A percentile compares a stretch with the other conserved stretches of the same genome.
Evolutionary conservation across 768 basidiomycete genomes (phyloP).

Genomic region (Rhizopogon vesiculosus): DNA sequence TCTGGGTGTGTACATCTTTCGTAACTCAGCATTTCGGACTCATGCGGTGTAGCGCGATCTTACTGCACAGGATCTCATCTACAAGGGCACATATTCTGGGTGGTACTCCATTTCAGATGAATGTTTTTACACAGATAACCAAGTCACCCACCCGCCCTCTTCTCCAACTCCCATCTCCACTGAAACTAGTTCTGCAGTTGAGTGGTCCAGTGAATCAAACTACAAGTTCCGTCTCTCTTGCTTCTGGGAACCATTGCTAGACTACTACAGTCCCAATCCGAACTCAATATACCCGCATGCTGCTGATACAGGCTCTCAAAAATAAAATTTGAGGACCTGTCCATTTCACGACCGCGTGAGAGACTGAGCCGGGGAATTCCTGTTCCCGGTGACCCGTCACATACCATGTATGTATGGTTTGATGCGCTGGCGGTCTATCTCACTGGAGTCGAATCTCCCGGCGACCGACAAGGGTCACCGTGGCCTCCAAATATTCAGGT

Average conservation of each 20-base stretch:
- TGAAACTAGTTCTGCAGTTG: constrained; percentile 75
- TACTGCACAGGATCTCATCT: constrained; percentile 62
- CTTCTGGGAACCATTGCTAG: constrained; percentile 54
- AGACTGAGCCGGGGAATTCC: constrained; percentile 81
- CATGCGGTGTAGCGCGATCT: constrained; percentile 43
- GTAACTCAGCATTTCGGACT: background rate
- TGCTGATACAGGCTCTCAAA: constrained; percentile 41
- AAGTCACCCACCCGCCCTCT: constrained; percentile 18
- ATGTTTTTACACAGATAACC: constrained; percentile 60
- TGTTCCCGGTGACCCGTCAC: constrained; percentile 72
- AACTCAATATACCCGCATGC: constrained; percentile 52
- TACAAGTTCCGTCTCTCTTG: constrained; percentile 81
- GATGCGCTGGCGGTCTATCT: constrained; percentile 86
- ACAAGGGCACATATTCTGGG: constrained; percentile 79
- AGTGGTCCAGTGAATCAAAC: constrained; percentile 82
- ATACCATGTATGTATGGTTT: constrained; percentile 95
- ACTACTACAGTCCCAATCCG: constrained; percentile 36
- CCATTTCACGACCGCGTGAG: constrained; percentile 73
- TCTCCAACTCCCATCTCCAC: constrained; percentile 40
- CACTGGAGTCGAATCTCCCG: constrained; percentile 65
- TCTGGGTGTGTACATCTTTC: constrained; percentile 61
- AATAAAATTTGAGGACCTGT: constrained; percentile 62
- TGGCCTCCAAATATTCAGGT: constrained; percentile 89
- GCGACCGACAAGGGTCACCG: constrained; percentile 8
- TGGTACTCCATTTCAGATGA: constrained; percentile 95